Percentiles rank a stretch among this genome's conserved stretches.
These are phyloP conservation scores for Dioscorea cayenensis DNA, from an alignment of 116 monocot species.

Conservation along the genomic window DNA sequence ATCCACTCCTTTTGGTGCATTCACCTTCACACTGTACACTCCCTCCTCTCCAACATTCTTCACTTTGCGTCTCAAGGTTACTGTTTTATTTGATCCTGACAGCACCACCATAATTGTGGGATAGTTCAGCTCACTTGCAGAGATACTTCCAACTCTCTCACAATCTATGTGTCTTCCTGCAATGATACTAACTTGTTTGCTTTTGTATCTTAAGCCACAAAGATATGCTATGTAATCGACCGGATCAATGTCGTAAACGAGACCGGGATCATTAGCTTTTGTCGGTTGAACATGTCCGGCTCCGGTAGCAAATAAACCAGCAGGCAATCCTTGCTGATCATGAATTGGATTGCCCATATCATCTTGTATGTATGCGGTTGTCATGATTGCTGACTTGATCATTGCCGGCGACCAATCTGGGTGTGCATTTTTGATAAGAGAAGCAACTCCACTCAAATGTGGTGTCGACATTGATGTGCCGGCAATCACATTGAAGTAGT, in stretches of 20 bases:
- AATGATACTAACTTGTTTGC: constrained; percentile 12
- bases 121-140: background rate
- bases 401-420: constrained; percentile 19
- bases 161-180: constrained; percentile 7
- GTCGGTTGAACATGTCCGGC: constrained; percentile 29
- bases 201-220: constrained; percentile 17
- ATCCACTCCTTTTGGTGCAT: background rate
- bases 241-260: constrained; percentile 18
- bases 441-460: constrained; percentile 14
- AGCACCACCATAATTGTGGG: constrained; percentile 2
- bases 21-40: background rate
- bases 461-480: constrained; percentile 16
- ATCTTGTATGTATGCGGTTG: background rate
- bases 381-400: constrained; percentile 26
- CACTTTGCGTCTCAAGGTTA: constrained; percentile 6
- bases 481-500: background rate
- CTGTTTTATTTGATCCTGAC: background rate
- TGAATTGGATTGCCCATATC: constrained; percentile 13
- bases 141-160: background rate
- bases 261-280: constrained; percentile 19
- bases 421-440: constrained; percentile 17
- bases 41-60: constrained; percentile 4
- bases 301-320: constrained; percentile 17
- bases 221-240: constrained; percentile 25
- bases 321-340: constrained; percentile 6